Evolutionary conservation across 179 eudicot species (phyloP).

Genomic region (Silene coronaria): DNA sequence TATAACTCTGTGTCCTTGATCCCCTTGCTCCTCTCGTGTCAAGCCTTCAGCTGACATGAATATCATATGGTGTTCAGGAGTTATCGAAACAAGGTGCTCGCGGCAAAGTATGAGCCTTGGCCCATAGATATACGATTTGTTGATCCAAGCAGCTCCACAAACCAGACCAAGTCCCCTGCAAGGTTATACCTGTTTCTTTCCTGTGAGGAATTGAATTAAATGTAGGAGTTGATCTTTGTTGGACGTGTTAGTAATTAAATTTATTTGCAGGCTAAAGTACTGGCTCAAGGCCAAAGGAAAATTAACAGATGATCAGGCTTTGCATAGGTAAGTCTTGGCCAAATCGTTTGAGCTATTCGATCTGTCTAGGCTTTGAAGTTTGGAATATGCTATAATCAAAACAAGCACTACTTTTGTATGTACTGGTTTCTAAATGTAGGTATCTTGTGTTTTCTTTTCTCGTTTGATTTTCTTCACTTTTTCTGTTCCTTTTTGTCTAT

Average conservation of each 20-base stretch:
- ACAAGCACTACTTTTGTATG: background rate
- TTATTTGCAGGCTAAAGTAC: constrained; percentile 54
- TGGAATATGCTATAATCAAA: background rate
- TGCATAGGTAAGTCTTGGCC: constrained; percentile 53
- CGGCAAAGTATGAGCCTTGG: constrained; percentile 49
- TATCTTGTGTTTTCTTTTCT: background rate
- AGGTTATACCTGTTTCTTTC: constrained; percentile 35
- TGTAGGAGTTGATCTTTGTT: background rate
- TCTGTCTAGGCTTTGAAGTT: background rate
- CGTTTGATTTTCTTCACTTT: background rate
- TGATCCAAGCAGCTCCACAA: constrained; percentile 60
- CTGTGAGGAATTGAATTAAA: background rate
- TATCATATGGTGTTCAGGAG: constrained; percentile 46
- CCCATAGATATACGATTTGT: constrained; percentile 90
- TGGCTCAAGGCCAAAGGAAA: constrained; percentile 82
- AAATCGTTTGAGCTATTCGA: background rate
- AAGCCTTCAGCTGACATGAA: background rate
- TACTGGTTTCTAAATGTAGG: background rate
- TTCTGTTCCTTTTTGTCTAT: background rate
- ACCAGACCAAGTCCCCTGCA: constrained; percentile 72
- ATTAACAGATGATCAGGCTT: constrained; percentile 82
- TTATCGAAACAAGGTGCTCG: constrained; percentile 88
- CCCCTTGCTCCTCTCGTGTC: background rate
- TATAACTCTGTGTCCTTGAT: background rate
- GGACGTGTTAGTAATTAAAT: background rate